Base-by-base conservation (phyloP, 208 protist species). In the Trypanosoma platydactyli region DNA sequence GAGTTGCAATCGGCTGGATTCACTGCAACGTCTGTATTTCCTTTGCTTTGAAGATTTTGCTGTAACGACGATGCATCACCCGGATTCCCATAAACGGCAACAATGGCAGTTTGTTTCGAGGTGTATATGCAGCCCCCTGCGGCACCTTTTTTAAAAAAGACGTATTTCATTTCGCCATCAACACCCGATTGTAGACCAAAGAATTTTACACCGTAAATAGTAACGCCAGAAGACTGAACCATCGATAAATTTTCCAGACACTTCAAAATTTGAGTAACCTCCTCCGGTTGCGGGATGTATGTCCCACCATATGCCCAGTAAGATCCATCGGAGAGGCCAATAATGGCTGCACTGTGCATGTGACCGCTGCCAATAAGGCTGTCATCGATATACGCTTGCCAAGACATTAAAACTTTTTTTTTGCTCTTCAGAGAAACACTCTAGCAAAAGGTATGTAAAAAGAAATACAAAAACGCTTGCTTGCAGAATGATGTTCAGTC, bases 281-380 rank as follows among this genome's bases (percentile, higher is more conserved):
- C 86, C 15, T 89, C 86, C 13, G 89, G 84, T 64, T 95, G 89
- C 30, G 89, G 89, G 49, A 95, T 77, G 71, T 91, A 90, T 44
- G 46, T 91, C 54, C 89, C 89, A 35, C 89, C 89, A 54, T 92
- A 91, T 0, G 86, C 89, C 87, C 89, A 95, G 78, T 95, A 95
- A 74, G 84, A 91, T 33, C 89, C 86, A 68, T 95, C 89, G 35
- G 70, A 73, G 42, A 88, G 69, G 22, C 89, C 81, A 33, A 92
- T 68, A 77, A 95, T 91, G 15, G 83, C 78, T 20, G 86, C 87
- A 44, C 89, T 95, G 85, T 95, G 89, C 89, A 95, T 95, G 73
- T 83, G 65, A 15, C 86, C 84, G 63, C 85, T 93, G 48, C 82
- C 86, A 59, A 95, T 91, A 25, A 95, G 85, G 73, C 77, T 89